phyloP scores from a whole-genome alignment of 1,284 basidiomycete species.

The Ceratobasidium sp. region DNA sequence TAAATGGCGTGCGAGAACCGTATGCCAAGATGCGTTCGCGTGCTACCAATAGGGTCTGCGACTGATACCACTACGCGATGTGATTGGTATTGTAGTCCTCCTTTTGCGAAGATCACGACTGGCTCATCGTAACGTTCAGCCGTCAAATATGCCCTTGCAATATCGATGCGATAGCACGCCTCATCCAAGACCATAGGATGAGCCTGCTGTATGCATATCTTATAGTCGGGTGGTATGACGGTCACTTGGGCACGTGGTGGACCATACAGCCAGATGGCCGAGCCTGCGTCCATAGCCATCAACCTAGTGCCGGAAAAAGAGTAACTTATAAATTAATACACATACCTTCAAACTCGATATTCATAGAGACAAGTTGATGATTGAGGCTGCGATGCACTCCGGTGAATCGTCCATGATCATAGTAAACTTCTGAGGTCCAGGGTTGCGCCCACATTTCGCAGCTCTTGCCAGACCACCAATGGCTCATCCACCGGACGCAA shows the following conservation, averaged over 20 bases:
- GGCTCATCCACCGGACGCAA: not conserved
- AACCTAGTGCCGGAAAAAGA: too few relatives aligned
- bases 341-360: slow-evolving; percentile 13
- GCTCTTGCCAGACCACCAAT: not conserved
- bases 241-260: not conserved
- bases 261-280: slow-evolving; percentile 19
- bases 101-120: slow-evolving; percentile 5
- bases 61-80: slow-evolving; percentile 15
- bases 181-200: not conserved
- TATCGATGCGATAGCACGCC: not conserved
- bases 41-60: not conserved
- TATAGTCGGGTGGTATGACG: not conserved
- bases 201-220: not conserved
- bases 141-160: not conserved
- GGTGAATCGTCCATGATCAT: not conserved
- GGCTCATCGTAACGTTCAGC: not conserved
- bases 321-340: too few relatives aligned
- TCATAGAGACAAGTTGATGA: not conserved
- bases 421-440: not conserved
- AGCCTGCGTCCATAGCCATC: not conserved
- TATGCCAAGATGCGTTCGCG: not conserved
- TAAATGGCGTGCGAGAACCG: slow-evolving; percentile 11
- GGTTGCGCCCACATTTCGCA: slow-evolving; percentile 7
- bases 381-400: slow-evolving; percentile 4
- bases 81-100: not conserved